Evolutionary conservation across 139 green algal species (phyloP), one percentile per base, ranked within the genome.

Genomic region (Chlamydomonas sphaeroides): DNA sequence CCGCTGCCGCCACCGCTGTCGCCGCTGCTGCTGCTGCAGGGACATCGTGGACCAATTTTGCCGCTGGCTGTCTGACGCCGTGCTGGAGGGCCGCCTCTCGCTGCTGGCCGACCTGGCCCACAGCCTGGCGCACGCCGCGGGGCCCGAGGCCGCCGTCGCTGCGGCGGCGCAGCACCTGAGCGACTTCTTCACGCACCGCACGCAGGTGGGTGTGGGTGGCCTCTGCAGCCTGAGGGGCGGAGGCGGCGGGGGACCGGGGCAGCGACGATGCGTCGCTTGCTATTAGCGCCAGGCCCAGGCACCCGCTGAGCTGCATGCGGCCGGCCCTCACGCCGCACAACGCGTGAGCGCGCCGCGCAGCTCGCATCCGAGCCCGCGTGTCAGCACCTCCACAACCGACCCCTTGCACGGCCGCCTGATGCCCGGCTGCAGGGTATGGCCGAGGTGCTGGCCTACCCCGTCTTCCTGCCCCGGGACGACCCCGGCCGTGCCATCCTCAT

Each of bases 171-270:
- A 28, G 30, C 68, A 75, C 42, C 42, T 75, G 68, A 56, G 42
- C 3, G 30, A 75, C 14, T 75, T 75, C n/a, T 75, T 75, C 68
- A 61, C 68, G 68, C 68, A 75, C 68, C 68, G 68, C 28, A 75
- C 68, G 30, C 38, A 73, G 66, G 66, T 73, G 66, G 18, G 21
- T 30, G 17, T 10, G 14, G 17, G 35, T n/a, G n/a, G n/a, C n/a
- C n/a, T n/a, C n/a, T n/a, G n/a, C n/a, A n/a, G n/a, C n/a, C n/a
- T n/a, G n/a, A n/a, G n/a, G n/a, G n/a, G n/a, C n/a, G n/a, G n/a
- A n/a, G n/a, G n/a, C n/a, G n/a, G n/a, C n/a, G n/a, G n/a, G n/a
- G n/a, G n/a, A n/a, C n/a, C n/a, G n/a, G n/a, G n/a, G n/a, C n/a
- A n/a, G n/a, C n/a, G n/a, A n/a, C n/a, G n/a, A n/a, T n/a, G n/a